Base-by-base conservation (phyloP, 2,329 filamentous ascomycete genomes). In the Arthrobotrys megalospora region DNA sequence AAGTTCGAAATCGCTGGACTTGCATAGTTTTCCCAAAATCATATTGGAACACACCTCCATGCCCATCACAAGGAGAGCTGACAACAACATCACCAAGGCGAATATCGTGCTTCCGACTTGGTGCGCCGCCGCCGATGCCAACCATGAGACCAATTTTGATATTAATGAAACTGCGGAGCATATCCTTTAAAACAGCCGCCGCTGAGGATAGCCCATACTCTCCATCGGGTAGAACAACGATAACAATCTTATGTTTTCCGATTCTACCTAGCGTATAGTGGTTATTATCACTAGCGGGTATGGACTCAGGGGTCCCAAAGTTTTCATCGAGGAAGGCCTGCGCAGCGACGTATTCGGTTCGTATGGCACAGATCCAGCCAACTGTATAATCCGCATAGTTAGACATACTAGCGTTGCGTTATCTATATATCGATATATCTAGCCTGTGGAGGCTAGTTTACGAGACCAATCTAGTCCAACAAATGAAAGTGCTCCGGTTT, bases 301-400 rank as follows among this genome's bases (percentile, higher is more conserved):
- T 36, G 68, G 7, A 52, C 2, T 82, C 80, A 0, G 80, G 83
- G 0, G 16, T 2, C 0, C 82, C 82, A 62, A 86, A 83, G 36
- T 81, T 76, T 72, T 86, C 83, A 63, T 87, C 85, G 1, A 87
- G 83, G 28, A 86, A 83, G 0, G 62, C 80, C 34, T 81, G 80
- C 3, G 85, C 85, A 3, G 85, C 85, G 55, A 84, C 82, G 55
- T 81, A 82, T 64, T 87, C 86, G 0, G 79, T 82, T 0, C 7
- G 16, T 2, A 86, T 69, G 7, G 85, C 85, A 69, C 84, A 86
- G 5, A 87, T 86, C 85, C 85, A 86, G n/a, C 85, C 85, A 6
- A 87, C 83, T 0, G 82, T 85, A 68, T 86, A 86, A 28, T 28
- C 21, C 16, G 21, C 47, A 2, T 10, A 12, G 19, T 52, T 28